Conservation (phyloP, 768 basidiomycete species). For the Termitomyces eurrhizus region DNA sequence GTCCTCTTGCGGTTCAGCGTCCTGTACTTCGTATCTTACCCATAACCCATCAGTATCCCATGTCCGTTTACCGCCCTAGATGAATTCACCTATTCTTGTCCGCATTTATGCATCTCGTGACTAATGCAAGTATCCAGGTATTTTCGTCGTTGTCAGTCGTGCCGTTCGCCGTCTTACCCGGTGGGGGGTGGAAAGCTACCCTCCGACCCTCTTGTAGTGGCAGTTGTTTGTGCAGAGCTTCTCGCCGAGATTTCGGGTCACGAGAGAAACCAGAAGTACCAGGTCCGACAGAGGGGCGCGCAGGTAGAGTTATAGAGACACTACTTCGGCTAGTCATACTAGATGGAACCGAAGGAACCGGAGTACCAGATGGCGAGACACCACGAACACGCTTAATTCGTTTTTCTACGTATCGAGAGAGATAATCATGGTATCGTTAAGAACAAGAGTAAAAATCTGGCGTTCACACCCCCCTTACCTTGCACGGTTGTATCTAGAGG, state of each 20-base stretch:
- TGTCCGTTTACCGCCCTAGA: neutral
- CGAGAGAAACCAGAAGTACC: constrained; percentile 49
- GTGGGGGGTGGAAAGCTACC: constrained; percentile 75
- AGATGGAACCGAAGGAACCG: constrained; percentile 33
- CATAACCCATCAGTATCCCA: neutral
- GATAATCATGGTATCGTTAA: neutral
- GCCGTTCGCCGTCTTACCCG: constrained; percentile 44
- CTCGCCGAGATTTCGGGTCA: constrained; percentile 64
- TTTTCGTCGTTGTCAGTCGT: constrained; percentile 43
- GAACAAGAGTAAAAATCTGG: neutral
- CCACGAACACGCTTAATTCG: constrained; percentile 72
- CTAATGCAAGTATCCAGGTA: constrained; percentile 78
- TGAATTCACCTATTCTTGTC: constrained; percentile 62
- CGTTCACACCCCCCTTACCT: constrained; percentile 37
- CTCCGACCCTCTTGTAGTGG: constrained; percentile 72
- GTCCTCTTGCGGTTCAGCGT: constrained; percentile 80
- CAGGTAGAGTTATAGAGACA: constrained; percentile 53
- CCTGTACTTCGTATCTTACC: constrained; percentile 79
- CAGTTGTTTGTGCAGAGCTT: constrained; percentile 56
- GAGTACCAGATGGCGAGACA: constrained; percentile 62
- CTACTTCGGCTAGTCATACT: constrained; percentile 35
- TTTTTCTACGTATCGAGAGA: constrained; percentile 45
- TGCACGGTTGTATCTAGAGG: constrained; percentile 49
- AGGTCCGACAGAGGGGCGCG: constrained; percentile 58
- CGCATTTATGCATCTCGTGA: constrained; percentile 63